Conservation (phyloP, 1,139 yeast species). For the Saccharomycopsis hybrid region DNA sequence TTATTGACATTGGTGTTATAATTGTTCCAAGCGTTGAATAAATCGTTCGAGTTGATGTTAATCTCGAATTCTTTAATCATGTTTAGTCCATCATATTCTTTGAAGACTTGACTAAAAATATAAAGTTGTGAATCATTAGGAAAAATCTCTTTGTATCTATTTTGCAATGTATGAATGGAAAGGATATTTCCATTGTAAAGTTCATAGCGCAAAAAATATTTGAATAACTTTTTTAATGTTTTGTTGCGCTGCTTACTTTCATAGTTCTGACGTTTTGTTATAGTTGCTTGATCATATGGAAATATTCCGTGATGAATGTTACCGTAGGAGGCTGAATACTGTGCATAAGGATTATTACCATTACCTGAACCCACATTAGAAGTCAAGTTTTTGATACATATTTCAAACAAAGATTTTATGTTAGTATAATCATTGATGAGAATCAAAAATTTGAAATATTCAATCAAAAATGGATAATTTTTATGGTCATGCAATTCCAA, state of each 20-base stretch:
- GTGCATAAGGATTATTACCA: not conserved
- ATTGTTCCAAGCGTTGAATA: conserved; percentile 5
- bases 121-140: conserved; percentile 25
- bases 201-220: conserved; percentile 47
- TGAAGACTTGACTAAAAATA: conserved; percentile 15
- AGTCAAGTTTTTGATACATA: conserved; percentile 38
- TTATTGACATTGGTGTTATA: conserved; percentile 10
- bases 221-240: conserved; percentile 38
- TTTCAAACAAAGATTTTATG: conserved; percentile 77
- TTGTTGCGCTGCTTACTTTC: conserved; percentile 10
- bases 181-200: conserved; percentile 59
- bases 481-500: conserved; percentile 38
- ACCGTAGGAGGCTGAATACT: not conserved
- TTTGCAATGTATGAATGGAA: conserved; percentile 60
- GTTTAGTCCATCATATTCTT: conserved; percentile 18
- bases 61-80: conserved; percentile 18
- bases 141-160: conserved; percentile 41
- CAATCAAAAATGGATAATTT: conserved; percentile 52
- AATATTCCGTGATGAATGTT: no score
- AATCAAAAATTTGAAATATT: conserved; percentile 69
- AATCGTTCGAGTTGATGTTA: conserved; percentile 9
- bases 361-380: not conserved
- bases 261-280: not conserved
- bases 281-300: no score
- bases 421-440: conserved; percentile 71